phyloP scores from a whole-genome alignment of 495 filamentous ascomycete species.

The Hyphodiscus hymeniophilus region DNA sequence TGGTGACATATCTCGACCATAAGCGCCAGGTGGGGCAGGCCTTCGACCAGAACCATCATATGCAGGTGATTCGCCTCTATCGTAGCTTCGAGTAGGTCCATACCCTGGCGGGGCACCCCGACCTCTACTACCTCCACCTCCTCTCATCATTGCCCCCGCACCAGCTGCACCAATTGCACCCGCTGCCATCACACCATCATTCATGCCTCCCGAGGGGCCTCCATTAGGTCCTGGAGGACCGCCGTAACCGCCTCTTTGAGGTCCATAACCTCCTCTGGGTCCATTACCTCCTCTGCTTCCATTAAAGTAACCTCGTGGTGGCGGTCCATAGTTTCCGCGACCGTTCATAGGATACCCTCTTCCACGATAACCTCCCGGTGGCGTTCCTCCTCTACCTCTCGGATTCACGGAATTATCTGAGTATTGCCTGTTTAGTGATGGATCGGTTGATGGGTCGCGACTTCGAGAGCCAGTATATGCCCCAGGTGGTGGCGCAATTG shows the following conservation, averaged over 20 bases:
- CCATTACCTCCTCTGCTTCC: no score
- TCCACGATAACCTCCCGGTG: slow-evolving; percentile 22
- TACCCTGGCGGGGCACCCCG: slow-evolving; percentile 47
- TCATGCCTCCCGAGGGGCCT: slow-evolving; percentile 42
- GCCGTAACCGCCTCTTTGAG: slow-evolving; percentile 17
- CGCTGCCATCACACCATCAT: slow-evolving; percentile 27
- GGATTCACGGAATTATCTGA: slow-evolving; percentile 53
- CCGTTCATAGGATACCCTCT: slow-evolving; percentile 30
- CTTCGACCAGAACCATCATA: slow-evolving; percentile 27
- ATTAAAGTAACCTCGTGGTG: not conserved
- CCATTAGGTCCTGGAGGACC: slow-evolving; percentile 48
- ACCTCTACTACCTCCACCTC: slow-evolving; percentile 28
- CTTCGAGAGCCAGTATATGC: slow-evolving; percentile 11
- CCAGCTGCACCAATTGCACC: slow-evolving; percentile 21
- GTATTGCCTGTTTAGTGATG: slow-evolving; percentile 41
- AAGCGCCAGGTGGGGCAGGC: slow-evolving; percentile 7
- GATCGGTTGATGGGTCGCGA: slow-evolving; percentile 21
- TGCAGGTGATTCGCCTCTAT: slow-evolving; percentile 27
- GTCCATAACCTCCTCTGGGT: slow-evolving; percentile 16
- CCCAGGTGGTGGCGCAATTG: slow-evolving; percentile 38
- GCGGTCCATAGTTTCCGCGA: slow-evolving; percentile 30
- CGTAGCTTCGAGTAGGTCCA: slow-evolving; percentile 21
- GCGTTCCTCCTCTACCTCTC: slow-evolving; percentile 38
- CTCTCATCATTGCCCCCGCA: slow-evolving; percentile 25
- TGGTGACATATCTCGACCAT: slow-evolving; percentile 8